Percentiles rank a stretch among this genome's conserved stretches.
These are phyloP conservation scores for Phytophthora megakarya DNA, from an alignment of 352 stramenopile genomes.

Conservation along the genomic window DNA sequence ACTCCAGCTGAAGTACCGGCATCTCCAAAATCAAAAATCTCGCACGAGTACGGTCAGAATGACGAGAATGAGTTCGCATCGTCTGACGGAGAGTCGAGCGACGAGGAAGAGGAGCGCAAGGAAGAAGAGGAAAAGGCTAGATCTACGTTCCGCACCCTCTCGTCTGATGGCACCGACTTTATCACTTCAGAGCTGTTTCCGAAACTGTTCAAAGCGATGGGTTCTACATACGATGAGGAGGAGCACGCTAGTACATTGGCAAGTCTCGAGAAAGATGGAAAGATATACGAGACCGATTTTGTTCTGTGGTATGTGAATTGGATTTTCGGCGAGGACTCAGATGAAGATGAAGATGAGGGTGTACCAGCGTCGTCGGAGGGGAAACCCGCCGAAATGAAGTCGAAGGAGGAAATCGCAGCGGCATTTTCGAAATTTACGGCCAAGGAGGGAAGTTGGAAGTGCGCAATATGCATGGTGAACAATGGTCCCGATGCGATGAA, in stretches of 20 bases:
- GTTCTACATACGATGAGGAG: conserved; percentile 62
- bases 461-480: conserved; percentile 48
- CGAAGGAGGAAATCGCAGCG: conserved; percentile 52
- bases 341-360: conserved; percentile 44
- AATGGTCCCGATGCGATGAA: conserved; percentile 47
- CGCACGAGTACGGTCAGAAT: conserved; percentile 61
- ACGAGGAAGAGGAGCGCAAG: conserved; percentile 67
- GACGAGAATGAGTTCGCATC: conserved; percentile 67
- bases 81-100: conserved; percentile 52
- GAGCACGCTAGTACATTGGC: conserved; percentile 47
- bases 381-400: conserved; percentile 47
- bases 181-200: conserved; percentile 51
- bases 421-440: conserved; percentile 55
- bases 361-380: conserved; percentile 6
- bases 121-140: conserved; percentile 65
- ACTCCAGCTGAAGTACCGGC: background rate
- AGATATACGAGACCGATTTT: conserved; percentile 59
- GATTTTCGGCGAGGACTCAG: conserved; percentile 60
- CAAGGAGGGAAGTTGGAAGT: conserved; percentile 69
- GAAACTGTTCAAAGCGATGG: conserved; percentile 63
- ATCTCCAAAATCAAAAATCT: conserved; percentile 5
- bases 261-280: conserved; percentile 51
- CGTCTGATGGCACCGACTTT: conserved; percentile 28
- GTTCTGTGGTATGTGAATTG: conserved; percentile 68
- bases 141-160: conserved; percentile 48